These are phyloP conservation scores for Yamadazyma kitorensis DNA, from an alignment of 805 yeast genomes.

Conservation along the genomic window DNA sequence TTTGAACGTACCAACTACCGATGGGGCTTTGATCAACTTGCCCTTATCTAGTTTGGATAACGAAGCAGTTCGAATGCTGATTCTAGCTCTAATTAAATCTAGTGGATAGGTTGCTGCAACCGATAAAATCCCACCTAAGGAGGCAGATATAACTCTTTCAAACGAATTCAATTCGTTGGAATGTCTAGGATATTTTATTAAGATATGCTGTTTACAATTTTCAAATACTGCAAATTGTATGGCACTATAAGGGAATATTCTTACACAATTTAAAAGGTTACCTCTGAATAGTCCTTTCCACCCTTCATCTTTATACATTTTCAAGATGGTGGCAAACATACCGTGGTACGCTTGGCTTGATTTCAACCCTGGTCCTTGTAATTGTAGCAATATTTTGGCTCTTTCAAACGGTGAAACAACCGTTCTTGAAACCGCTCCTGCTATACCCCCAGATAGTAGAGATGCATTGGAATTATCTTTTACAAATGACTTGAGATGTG, in stretches of 20 bases:
- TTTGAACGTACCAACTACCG: constrained; percentile 56
- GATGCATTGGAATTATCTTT: constrained; percentile 59
- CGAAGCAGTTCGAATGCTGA: constrained; percentile 83
- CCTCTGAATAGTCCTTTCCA: constrained; percentile 86
- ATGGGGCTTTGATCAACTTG: constrained; percentile 59
- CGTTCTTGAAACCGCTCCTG: constrained; percentile 81
- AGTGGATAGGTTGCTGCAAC: constrained; percentile 87
- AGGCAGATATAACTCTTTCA: constrained; percentile 74
- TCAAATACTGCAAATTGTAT: constrained; percentile 90
- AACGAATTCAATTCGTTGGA: constrained; percentile 41
- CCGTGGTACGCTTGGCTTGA: constrained; percentile 58
- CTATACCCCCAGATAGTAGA: constrained; percentile 70
- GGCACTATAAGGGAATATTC: constrained; percentile 92
- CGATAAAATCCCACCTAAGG: constrained; percentile 74
- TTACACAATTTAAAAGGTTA: constrained; percentile 81
- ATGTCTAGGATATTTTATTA: constrained; percentile 17
- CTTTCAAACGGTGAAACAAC: constrained; percentile 94
- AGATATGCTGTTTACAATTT: constrained; percentile 43
- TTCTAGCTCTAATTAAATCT: constrained; percentile 85
- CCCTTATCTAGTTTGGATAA: constrained; percentile 47
- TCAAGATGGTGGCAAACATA: constrained; percentile 65
- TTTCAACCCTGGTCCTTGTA: constrained; percentile 67
- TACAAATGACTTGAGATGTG: constrained; percentile 15
- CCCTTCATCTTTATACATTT: constrained; percentile 91
- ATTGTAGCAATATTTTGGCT: constrained; percentile 86